These are phyloP conservation scores for Medicago arabica DNA, from an alignment of 306 rosid genomes.

Conservation along the genomic window DNA sequence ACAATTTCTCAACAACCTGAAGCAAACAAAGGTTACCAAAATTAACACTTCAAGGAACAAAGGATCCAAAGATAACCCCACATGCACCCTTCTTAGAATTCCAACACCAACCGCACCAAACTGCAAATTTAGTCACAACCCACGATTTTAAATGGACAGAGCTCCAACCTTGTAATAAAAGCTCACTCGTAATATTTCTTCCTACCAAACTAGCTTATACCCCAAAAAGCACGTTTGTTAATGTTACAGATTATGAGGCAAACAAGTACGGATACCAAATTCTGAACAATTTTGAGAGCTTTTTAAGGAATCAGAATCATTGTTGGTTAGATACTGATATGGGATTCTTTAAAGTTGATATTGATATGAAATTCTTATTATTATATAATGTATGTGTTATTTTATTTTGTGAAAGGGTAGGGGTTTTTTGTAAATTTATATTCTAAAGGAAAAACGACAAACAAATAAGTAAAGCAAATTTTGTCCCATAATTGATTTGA, in stretches of 20 bases:
- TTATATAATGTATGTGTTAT: not conserved
- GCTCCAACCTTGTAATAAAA: constrained; percentile 41
- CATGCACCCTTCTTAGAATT: constrained; percentile 64
- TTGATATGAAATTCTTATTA: not conserved
- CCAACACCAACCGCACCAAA: constrained; percentile 47
- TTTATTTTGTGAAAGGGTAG: constrained; percentile 20
- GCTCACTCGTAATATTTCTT: constrained; percentile 41
- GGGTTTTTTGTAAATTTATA: not conserved
- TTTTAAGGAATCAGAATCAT: constrained; percentile 6
- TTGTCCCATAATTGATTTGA: not conserved
- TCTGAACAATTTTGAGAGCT: constrained; percentile 12
- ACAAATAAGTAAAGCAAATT: not conserved
- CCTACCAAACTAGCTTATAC: constrained; percentile 5
- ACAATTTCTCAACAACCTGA: constrained; percentile 27
- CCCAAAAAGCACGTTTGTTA: not conserved
- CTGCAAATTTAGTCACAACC: constrained; percentile 42
- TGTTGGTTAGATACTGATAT: constrained; percentile 7
- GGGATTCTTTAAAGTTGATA: not conserved
- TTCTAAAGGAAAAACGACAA: not conserved
- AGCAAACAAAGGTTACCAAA: constrained; percentile 34
- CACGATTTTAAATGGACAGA: constrained; percentile 55
- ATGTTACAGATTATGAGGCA: constrained; percentile 19
- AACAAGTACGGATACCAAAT: not conserved
- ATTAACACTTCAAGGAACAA: constrained; percentile 59
- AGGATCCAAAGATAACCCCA: constrained; percentile 70